Conservation (phyloP, 2,329 filamentous ascomycete species). For the Claviceps paspali region DNA sequence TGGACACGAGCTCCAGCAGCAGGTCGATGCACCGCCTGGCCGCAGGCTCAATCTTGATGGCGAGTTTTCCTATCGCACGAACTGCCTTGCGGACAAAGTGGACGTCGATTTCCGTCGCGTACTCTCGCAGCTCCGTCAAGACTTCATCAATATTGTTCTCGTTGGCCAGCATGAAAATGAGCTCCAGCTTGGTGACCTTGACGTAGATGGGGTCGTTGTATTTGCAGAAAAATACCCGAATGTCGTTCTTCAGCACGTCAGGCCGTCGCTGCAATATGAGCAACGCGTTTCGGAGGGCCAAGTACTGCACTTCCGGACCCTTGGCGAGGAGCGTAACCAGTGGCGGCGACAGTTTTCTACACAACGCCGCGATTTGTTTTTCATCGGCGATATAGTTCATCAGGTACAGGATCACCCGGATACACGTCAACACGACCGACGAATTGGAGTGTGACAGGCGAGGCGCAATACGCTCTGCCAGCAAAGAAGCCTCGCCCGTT, state of each 20-base stretch:
- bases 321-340: conserved; percentile 91
- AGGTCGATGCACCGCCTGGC: conserved; percentile 84
- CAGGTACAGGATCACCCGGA: conserved; percentile 88
- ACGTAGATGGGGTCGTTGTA: conserved; percentile 99
- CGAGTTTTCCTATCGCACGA: conserved; percentile 89
- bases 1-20: conserved; percentile 80
- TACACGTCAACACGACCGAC: conserved; percentile 87
- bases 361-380: conserved; percentile 73
- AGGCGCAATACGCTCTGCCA: conserved; percentile 90
- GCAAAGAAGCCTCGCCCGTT: conserved; percentile 67
- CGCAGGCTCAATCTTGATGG: conserved; percentile 96
- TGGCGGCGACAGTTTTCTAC: conserved; percentile 85
- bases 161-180: conserved; percentile 97
- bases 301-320: conserved; percentile 94
- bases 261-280: conserved; percentile 85
- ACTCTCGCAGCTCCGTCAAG: conserved; percentile 83
- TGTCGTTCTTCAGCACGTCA: conserved; percentile 89
- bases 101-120: conserved; percentile 95
- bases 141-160: conserved; percentile 95
- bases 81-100: conserved; percentile 98
- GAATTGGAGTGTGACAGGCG: conserved; percentile 94
- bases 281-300: conserved; percentile 83
- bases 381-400: conserved; percentile 97
- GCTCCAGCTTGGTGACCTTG: conserved; percentile 94
- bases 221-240: conserved; percentile 98